phyloP scores from a whole-genome alignment of 2,329 filamentous ascomycete genomes.

The Ceratocystis colombiana region DNA sequence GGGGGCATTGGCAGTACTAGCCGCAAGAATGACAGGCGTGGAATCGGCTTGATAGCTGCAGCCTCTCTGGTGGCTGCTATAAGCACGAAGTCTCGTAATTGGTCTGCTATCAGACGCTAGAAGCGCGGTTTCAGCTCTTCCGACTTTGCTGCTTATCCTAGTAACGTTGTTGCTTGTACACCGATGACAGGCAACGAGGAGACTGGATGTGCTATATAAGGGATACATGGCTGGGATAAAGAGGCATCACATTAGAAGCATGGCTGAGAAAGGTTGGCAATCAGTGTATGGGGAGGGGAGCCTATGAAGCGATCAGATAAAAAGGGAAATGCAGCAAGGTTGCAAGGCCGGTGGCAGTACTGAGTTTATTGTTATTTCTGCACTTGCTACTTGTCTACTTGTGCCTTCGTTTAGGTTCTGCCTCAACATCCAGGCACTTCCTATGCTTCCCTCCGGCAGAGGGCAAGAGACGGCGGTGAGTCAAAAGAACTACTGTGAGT shows the following conservation, averaged over 20 bases:
- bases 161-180: not conserved
- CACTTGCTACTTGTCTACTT: not conserved
- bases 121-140: not conserved
- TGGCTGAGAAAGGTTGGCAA: not conserved
- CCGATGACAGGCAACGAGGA: not conserved
- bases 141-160: not conserved
- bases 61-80: too few species aligned
- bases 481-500: too few species aligned
- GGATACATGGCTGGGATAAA: conserved; percentile 1
- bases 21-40: not conserved
- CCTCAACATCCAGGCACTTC: conserved; percentile 8
- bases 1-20: not conserved
- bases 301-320: not conserved
- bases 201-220: not conserved
- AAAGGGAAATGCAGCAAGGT: not conserved
- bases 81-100: not conserved
- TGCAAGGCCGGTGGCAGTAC: not conserved
- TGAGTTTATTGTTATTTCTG: not conserved
- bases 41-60: not conserved
- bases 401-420: not conserved
- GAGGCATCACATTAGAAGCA: not conserved
- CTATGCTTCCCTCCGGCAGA: not conserved
- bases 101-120: not conserved
- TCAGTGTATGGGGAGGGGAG: not conserved
- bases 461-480: not conserved